Conservation (phyloP, 1,284 basidiomycete species). For the Melampsora larici-populina region DNA sequence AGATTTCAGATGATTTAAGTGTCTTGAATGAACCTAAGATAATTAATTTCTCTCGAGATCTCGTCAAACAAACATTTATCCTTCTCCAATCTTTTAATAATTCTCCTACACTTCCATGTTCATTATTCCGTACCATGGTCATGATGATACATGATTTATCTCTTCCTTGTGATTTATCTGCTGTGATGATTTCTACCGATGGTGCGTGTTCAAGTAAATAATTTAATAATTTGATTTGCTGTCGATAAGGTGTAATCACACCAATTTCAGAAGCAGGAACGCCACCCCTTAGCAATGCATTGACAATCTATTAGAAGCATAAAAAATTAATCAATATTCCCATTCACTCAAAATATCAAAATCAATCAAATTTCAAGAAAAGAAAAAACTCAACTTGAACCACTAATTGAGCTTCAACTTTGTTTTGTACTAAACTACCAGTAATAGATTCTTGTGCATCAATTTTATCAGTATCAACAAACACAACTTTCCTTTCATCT, state of each 20-base stretch:
- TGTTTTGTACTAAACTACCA: conserved; percentile 84
- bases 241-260: conserved; percentile 85
- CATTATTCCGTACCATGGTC: conserved; percentile 85
- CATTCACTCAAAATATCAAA: not conserved
- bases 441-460: conserved; percentile 74
- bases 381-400: conserved; percentile 16
- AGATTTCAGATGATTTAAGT: conserved; percentile 41
- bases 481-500: conserved; percentile 71
- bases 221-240: conserved; percentile 83
- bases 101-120: conserved; percentile 63
- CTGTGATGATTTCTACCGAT: conserved; percentile 81
- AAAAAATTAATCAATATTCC: not conserved
- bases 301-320: conserved; percentile 60
- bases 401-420: conserved; percentile 65
- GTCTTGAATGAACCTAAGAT: conserved; percentile 66
- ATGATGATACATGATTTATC: conserved; percentile 95
- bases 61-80: conserved; percentile 94
- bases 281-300: conserved; percentile 66
- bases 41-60: conserved; percentile 82
- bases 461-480: conserved; percentile 82
- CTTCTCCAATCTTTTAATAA: conserved; percentile 89
- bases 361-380: too few relatives aligned
- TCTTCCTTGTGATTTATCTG: conserved; percentile 89
- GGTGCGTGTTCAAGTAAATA: conserved; percentile 57
- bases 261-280: conserved; percentile 71